These are phyloP conservation scores for Epichloe baconii DNA, from an alignment of 2,329 filamentous ascomycete species.

Conservation along the genomic window DNA sequence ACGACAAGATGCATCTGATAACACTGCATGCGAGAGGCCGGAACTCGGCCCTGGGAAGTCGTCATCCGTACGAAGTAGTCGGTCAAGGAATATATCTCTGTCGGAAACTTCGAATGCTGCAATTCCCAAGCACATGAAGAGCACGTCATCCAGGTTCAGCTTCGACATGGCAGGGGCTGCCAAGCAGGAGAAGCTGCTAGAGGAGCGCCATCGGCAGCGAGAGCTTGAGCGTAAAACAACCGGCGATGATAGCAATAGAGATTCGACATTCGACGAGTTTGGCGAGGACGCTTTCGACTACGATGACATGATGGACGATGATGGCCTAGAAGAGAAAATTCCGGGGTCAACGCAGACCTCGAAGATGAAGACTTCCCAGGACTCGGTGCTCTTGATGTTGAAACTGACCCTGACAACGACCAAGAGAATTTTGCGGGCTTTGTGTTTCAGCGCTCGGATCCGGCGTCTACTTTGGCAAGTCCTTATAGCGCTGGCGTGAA, in stretches of 20 bases:
- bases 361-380: conserved; percentile 3
- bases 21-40: background rate
- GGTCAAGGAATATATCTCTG: conserved; percentile 41
- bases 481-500: conserved; percentile 34
- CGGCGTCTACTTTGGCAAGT: conserved; percentile 35
- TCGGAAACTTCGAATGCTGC: conserved; percentile 36
- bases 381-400: conserved; percentile 9
- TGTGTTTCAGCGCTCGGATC: conserved; percentile 41
- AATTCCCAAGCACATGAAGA: conserved; percentile 55
- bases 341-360: conserved; percentile 32
- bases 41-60: background rate
- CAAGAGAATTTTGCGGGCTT: conserved; percentile 51
- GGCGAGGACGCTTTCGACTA: conserved; percentile 49
- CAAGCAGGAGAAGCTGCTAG: conserved; percentile 53
- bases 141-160: conserved; percentile 67
- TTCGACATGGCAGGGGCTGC: conserved; percentile 68
- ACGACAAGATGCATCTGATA: background rate
- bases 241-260: conserved; percentile 24
- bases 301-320: conserved; percentile 52
- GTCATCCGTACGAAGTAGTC: conserved; percentile 18
- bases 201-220: conserved; percentile 58
- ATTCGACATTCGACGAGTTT: conserved; percentile 47
- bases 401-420: conserved; percentile 37
- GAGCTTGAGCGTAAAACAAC: conserved; percentile 45
- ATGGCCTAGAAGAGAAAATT: conserved; percentile 53